Percentiles rank a stretch among this genome's conserved stretches.
Evolutionary conservation across 176 grass and related monocot genomes (phyloP).

Genomic region (Zoysia pacifica): DNA sequence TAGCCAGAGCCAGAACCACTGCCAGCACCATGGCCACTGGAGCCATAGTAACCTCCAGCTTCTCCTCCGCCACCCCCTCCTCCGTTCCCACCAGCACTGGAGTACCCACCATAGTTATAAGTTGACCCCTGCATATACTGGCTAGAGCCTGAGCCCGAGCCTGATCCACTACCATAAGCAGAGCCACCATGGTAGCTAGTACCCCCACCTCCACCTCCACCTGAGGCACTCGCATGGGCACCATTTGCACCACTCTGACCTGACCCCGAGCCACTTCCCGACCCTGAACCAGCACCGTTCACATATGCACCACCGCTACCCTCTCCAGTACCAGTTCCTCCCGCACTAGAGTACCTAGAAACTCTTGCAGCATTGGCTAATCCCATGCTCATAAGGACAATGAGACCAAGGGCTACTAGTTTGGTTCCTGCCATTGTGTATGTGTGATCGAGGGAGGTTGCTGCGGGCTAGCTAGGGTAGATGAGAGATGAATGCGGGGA

Average conservation of each 20-base stretch:
- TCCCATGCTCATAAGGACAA: constrained; percentile 7
- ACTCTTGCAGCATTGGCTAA: constrained; percentile 4
- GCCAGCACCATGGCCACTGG: constrained; percentile 4
- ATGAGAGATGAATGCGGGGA: not conserved
- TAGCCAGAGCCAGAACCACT: constrained; percentile 12
- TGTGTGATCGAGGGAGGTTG: too few relatives aligned
- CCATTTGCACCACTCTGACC: too few relatives aligned
- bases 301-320: not conserved
- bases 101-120: not conserved
- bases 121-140: fast-evolving
- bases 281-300: not conserved
- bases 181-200: not conserved
- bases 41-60: not conserved
- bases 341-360: not conserved
- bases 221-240: not conserved
- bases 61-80: constrained; percentile 8
- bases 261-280: not conserved
- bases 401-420: not conserved
- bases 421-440: not conserved
- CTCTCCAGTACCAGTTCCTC: not conserved
- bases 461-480: too few relatives aligned
- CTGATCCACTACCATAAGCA: not conserved
- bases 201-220: not conserved
- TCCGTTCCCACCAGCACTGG: not conserved
- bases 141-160: not conserved